Percentiles rank a stretch among this genome's conserved stretches.
Conservation (phyloP, 495 filamentous ascomycete genomes). For the Penicillium bovifimosum region DNA sequence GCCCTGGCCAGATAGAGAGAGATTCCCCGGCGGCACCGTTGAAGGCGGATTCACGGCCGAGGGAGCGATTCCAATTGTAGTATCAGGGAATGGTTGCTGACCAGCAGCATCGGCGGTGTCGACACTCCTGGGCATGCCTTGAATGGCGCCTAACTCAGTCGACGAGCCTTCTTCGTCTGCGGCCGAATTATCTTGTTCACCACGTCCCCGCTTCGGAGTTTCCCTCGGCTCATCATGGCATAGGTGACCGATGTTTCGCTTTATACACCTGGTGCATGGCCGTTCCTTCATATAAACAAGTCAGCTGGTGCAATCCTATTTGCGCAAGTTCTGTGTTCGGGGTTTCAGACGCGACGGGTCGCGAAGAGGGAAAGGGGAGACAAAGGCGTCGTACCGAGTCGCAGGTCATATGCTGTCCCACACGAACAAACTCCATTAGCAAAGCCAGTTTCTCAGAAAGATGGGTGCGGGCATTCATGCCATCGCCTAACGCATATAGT, state of each 20-base stretch:
- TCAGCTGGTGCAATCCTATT: slow-evolving; percentile 23
- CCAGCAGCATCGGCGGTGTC: slow-evolving; percentile 39
- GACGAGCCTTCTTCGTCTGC: slow-evolving; percentile 55
- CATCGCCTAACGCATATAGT: not conserved
- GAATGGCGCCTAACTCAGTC: slow-evolving; percentile 35
- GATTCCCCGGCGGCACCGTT: slow-evolving; percentile 31
- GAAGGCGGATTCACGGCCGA: slow-evolving; percentile 29
- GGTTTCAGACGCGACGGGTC: slow-evolving; percentile 23
- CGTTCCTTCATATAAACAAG: slow-evolving; percentile 59
- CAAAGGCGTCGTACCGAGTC: slow-evolving; percentile 78
- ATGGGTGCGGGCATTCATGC: not conserved
- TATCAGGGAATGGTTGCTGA: slow-evolving; percentile 37
- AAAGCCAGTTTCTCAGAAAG: slow-evolving; percentile 9
- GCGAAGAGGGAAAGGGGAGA: slow-evolving; percentile 32
- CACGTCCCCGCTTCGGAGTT: slow-evolving; percentile 67
- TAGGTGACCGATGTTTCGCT: slow-evolving; percentile 96
- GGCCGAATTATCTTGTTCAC: slow-evolving; percentile 55
- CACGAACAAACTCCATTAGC: slow-evolving; percentile 39
- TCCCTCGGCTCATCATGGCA: slow-evolving; percentile 97
- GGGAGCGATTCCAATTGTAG: slow-evolving; percentile 30
- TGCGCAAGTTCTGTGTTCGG: slow-evolving; percentile 6
- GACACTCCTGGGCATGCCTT: slow-evolving; percentile 38
- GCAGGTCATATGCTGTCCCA: slow-evolving; percentile 96
- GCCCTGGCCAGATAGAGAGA: slow-evolving; percentile 37
- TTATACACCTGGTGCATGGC: slow-evolving; percentile 96